Base-by-base conservation (phyloP, 495 filamentous ascomycete genomes). In the Penicillium argentinense region DNA sequence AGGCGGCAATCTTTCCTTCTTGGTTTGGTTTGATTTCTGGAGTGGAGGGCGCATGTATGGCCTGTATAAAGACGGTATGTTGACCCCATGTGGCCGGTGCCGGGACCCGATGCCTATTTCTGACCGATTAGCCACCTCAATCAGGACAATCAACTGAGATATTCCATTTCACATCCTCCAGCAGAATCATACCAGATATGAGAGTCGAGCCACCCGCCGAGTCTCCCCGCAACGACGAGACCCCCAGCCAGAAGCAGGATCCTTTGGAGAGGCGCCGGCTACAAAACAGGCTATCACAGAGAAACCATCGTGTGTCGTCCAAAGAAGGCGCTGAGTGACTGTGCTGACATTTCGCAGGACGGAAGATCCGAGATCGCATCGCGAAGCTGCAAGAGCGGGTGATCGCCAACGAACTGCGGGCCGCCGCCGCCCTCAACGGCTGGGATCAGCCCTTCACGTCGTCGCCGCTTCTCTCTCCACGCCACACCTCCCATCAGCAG, bases 381-480 rank as follows among this genome's bases (percentile, higher is more conserved):
- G 67, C 69, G 19, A 72, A 70, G 33, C 65, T 72, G 2, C 69
- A 72, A 49, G 69, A 72, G 32, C 69, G 67, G 3, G 69, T 72
- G 7, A 65, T 72, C 14, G 69, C 67, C 21, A 72, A 64, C 42
- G 69, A 72, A 41, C 63, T 72, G 0, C 49, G 63, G 42, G 67
- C 67, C 1, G 62, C 62, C 4, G 67, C 67, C 1, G 59, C 45
- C 12, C 51, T 68, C 3, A 59, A 66, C 26, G 62, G 63, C 17
- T 71, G 66, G 68, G 50, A 54, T 24, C 57, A 62, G 9, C 17
- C 38, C 11, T 60, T 53, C 18, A 28, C 36, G 2, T 14, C 54
- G 12, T 37, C 45, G 3, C 39, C 44, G 11, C 41, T 51, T 3
- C 23, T 37, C 18, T 30, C 47, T 0, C 26, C 13, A 1, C 7